A percentile compares a stretch with the other conserved stretches of the same genome.
These are phyloP conservation scores for Phaffomyces antillensis DNA, from an alignment of 805 yeast species.

Conservation along the genomic window DNA sequence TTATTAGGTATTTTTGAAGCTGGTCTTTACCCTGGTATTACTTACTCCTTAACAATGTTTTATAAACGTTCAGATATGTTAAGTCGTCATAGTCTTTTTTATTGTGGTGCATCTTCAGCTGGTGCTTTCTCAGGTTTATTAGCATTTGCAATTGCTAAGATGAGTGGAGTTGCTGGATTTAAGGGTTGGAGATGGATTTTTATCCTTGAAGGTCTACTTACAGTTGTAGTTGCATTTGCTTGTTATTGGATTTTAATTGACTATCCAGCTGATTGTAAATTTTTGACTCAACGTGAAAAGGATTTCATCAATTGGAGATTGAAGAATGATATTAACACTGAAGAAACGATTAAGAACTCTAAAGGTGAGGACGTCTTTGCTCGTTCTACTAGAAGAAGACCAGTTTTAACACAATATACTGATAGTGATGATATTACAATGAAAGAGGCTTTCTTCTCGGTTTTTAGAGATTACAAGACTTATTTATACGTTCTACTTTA, in stretches of 20 bases:
- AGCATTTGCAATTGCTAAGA: conserved; percentile 31
- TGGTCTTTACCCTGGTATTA: conserved; percentile 36
- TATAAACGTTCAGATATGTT: conserved; percentile 32
- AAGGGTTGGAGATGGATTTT: conserved; percentile 40
- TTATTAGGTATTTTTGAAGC: conserved; percentile 38
- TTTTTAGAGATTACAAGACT: conserved; percentile 26
- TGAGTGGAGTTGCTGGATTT: conserved; percentile 28
- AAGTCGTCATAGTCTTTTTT: conserved; percentile 32
- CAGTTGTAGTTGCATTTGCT: conserved; percentile 33
- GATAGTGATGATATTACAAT: conserved; percentile 12
- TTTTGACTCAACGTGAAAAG: conserved; percentile 32
- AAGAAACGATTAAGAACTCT: conserved; percentile 1
- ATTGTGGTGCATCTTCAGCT: conserved; percentile 33
- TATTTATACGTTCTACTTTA: conserved; percentile 24
- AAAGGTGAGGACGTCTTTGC: conserved; percentile 2
- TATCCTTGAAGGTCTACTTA: conserved; percentile 19
- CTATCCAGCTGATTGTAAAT: conserved; percentile 39
- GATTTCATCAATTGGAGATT: conserved; percentile 19
- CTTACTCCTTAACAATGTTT: conserved; percentile 31
- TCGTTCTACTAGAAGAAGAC: conserved; percentile 4
- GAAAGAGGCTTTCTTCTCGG: conserved; percentile 14
- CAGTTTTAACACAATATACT: conserved; percentile 8
- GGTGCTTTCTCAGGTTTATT: conserved; percentile 40
- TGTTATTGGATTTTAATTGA: conserved; percentile 30
- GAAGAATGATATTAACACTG: conserved; percentile 9